A percentile compares a stretch with the other conserved stretches of the same genome.
Conservation (phyloP, 768 basidiomycete species). For the Russula dissimulans region DNA sequence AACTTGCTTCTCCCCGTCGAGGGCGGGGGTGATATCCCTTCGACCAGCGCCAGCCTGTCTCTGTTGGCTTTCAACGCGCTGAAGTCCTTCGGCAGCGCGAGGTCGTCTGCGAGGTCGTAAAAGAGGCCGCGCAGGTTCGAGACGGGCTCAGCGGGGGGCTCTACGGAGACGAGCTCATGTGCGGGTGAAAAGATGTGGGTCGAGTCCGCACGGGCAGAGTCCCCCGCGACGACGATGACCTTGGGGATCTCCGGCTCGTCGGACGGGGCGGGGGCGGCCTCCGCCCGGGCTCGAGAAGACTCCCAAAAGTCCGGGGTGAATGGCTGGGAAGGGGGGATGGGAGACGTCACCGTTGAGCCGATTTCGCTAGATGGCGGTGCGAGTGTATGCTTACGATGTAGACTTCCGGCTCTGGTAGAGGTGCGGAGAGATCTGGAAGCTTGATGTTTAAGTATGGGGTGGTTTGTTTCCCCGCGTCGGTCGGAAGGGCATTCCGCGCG, state of each 20-base stretch:
- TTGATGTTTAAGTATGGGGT: slow-evolving; percentile 38
- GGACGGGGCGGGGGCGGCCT: slow-evolving; percentile 20
- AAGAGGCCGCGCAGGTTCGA: slow-evolving; percentile 23
- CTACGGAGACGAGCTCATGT: slow-evolving; percentile 18
- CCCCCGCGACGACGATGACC: slow-evolving; percentile 41
- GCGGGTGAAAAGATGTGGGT: slow-evolving; percentile 31
- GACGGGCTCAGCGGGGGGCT: slow-evolving; percentile 5
- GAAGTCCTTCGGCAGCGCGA: slow-evolving; percentile 27
- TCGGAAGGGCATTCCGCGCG: neutral
- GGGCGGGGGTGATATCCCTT: slow-evolving; percentile 2
- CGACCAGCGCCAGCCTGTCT: slow-evolving; percentile 13
- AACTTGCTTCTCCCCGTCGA: neutral
- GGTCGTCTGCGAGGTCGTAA: slow-evolving; percentile 31
- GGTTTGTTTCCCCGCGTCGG: slow-evolving; percentile 14
- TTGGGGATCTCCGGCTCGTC: slow-evolving; percentile 32
- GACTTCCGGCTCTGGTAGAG: slow-evolving; percentile 34
- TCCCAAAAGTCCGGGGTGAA: slow-evolving; percentile 52
- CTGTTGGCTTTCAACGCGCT: neutral
- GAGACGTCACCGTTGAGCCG: slow-evolving; percentile 5
- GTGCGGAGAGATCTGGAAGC: slow-evolving; percentile 47
- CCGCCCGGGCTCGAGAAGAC: slow-evolving; percentile 33
- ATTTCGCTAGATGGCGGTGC: slow-evolving; percentile 2
- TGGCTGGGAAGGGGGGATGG: slow-evolving; percentile 35
- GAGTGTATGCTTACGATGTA: slow-evolving; percentile 46
- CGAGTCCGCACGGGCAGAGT: slow-evolving; percentile 40